Evolutionary conservation across 441 rosid genomes (phyloP).

Genomic region (Gossypium schwendimanii): DNA sequence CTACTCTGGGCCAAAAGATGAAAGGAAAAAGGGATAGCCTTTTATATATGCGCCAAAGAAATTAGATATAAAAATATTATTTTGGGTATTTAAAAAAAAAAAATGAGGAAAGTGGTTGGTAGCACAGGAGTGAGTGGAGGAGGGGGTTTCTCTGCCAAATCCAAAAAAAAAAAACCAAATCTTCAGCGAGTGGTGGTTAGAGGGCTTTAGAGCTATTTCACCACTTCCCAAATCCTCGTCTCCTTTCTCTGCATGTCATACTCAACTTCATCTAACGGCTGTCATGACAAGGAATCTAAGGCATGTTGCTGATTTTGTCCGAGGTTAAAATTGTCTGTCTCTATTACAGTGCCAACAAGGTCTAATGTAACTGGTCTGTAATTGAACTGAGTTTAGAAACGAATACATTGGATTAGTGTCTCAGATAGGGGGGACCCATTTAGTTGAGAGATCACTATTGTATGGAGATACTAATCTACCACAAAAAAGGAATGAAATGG

Average conservation of each 20-base stretch:
- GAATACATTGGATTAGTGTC: background rate
- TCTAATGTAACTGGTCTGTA: background rate
- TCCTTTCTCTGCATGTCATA: background rate
- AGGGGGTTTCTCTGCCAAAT: slow-evolving; percentile 34
- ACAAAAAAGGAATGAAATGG: background rate
- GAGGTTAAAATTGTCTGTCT: background rate
- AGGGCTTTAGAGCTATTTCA: slow-evolving; percentile 12
- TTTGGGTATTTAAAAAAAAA: background rate
- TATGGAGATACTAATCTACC: background rate
- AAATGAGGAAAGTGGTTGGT: slow-evolving; percentile 18
- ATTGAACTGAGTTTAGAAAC: background rate
- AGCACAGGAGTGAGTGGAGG: slow-evolving; percentile 45
- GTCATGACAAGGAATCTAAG: background rate
- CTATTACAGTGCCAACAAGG: background rate
- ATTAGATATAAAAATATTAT: background rate
- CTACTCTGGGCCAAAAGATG: slow-evolving; percentile 6
- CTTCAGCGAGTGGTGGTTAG: slow-evolving; percentile 55
- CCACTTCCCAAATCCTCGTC: slow-evolving; percentile 22
- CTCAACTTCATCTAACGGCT: slow-evolving; percentile 11
- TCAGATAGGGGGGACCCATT: background rate
- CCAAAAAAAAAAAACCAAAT: slow-evolving; percentile 48
- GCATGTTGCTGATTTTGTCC: background rate
- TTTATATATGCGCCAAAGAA: slow-evolving; percentile 10
- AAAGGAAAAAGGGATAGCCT: slow-evolving; percentile 5
- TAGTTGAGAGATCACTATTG: background rate